Evolutionary conservation across 2,329 filamentous ascomycete species (phyloP).

Genomic region (Arthrinium phaeospermum): DNA sequence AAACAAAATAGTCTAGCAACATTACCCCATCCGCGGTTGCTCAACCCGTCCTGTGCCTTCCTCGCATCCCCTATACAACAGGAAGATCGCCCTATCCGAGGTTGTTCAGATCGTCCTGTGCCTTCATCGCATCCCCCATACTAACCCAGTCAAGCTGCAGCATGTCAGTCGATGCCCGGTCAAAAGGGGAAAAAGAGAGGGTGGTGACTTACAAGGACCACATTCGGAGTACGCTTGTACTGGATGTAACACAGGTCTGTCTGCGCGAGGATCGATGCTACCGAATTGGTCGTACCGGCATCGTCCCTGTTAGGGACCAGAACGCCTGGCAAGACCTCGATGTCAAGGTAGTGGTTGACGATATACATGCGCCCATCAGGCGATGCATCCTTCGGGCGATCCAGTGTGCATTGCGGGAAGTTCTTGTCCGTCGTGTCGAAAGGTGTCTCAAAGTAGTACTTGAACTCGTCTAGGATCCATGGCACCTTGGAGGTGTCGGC

Average conservation of each 20-base stretch:
- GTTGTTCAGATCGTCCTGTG: constrained; percentile 14
- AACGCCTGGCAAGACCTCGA: constrained; percentile 40
- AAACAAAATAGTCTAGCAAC: no score
- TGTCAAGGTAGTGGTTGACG: constrained; percentile 47
- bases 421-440: constrained; percentile 66
- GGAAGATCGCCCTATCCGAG: not conserved
- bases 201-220: constrained; percentile 43
- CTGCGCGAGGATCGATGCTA: constrained; percentile 51
- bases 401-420: constrained; percentile 69
- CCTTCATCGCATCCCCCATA: constrained; percentile 15
- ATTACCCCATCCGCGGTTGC: no score
- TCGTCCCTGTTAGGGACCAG: constrained; percentile 40
- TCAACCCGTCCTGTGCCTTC: no score
- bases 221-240: constrained; percentile 42
- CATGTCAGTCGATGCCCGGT: not conserved
- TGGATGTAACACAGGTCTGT: constrained; percentile 38
- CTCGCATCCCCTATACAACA: no score
- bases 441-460: constrained; percentile 74
- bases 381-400: constrained; percentile 59
- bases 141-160: constrained; percentile 18
- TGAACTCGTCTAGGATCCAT: constrained; percentile 69
- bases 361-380: constrained; percentile 50
- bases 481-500: constrained; percentile 55
- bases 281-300: constrained; percentile 52
- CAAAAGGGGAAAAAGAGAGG: not conserved